Base-by-base conservation (phyloP, 2,329 filamentous ascomycete species). In the Lachnellula cervina region DNA sequence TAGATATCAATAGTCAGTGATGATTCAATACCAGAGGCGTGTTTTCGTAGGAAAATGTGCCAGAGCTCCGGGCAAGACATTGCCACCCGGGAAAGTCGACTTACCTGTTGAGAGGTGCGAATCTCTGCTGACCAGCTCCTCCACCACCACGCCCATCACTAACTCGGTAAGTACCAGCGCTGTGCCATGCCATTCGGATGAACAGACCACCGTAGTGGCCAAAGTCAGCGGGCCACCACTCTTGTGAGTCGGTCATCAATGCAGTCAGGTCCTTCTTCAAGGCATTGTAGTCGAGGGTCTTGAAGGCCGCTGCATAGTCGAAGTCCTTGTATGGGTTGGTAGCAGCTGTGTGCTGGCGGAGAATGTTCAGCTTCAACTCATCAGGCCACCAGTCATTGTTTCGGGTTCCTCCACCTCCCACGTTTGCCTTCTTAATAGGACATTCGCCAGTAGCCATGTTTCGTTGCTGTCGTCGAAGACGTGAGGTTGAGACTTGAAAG, bases 221-320 rank as follows among this genome's bases (percentile, higher is more conserved):
- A 63, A 82, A 83, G 65, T 84, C 81, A 25, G 81, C 81, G 1
- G 81, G 81, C 81, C 81, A 84, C 76, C 76, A 83, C 37, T 81
- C 77, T 68, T 84, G 79, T 14, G 80, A 82, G 67, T 82, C 76
- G 56, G 79, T 83, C 80, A 83, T 80, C 65, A 83, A 61, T 34
- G 71, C 73, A 44, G 74, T 68, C 28, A 84, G 69, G 64, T 84
- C 81, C 68, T 80, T 78, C 76, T 84, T 84, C 58, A 84, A 68
- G n/a, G 47, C 43, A 62, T 77, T 72, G 68, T 82, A 83, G 70
- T 84, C 80, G 52, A 84, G 72, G 66, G 71, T 80, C 70, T 81
- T 80, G 72, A 83, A 84, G 35, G 79, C 80, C 19, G 75, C 70
- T 21, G 76, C 74, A 68, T 84, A 84, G 70, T 83, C 76, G 68